Evolutionary conservation across 2,329 filamentous ascomycete species (phyloP), one percentile per base, ranked within the genome.

Genomic region (Aspergillus fructus): DNA sequence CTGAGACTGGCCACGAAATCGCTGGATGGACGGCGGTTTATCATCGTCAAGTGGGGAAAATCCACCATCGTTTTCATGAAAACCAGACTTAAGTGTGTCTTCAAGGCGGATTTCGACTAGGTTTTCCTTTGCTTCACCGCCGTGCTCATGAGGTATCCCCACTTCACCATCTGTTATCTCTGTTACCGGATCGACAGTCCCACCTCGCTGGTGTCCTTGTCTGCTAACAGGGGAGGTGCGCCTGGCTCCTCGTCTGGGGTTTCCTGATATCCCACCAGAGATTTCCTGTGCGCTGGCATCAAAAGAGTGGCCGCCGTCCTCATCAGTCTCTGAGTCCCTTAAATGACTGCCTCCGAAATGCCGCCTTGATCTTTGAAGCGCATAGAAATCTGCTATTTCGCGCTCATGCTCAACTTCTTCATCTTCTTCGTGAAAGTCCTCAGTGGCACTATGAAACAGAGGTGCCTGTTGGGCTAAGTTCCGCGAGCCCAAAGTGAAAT

Each of bases 311-410:
- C 82, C 85, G 53, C 89, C 87, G 52, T 89, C 88, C 42, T 89
- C 86, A 50, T 94, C 92, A 2, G 89, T 85, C 65, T 96, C 93
- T 2, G 89, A 96, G 64, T 96, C 92, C 39, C 89, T 90, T 49
- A 97, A 78, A 65, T 90, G 86, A 74, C 89, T 91, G 13, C 88
- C 87, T 13, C 91, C 91, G 69, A 97, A 93, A 58, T 96, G 90
- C 47, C 93, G 85, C 65, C 94, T 85, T 63, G 93, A 97, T 65
- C 89, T 85, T 74, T 97, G 93, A 56, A 99, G 79, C 5, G 93
- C 93, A 75, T 93, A 96, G 64, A 94, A 87, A 75, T 97, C 94
- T n/a, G 92, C 92, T 34, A 93, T 90, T 70, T 97, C 93, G 53
- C 92, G 82, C 66, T 96, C 90, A 66, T 91, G 88, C 74, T 96